These are phyloP conservation scores for Boletus barrowsii DNA, from an alignment of 768 basidiomycete genomes.

Conservation along the genomic window DNA sequence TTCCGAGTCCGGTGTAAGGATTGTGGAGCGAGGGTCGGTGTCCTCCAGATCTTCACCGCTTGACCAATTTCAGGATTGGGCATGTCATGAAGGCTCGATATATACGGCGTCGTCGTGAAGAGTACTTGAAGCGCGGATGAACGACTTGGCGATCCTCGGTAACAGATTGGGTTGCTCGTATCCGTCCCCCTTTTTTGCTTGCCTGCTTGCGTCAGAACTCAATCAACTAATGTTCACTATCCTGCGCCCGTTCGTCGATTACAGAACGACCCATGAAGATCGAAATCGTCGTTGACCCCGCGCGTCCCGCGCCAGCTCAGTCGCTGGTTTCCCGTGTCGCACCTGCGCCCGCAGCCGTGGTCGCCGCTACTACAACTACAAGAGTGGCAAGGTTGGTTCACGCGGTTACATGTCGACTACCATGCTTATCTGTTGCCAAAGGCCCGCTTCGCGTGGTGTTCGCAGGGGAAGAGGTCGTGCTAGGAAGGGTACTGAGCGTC, in stretches of 20 bases:
- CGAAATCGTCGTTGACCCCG: slow-evolving; percentile 91
- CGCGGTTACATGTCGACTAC: not conserved
- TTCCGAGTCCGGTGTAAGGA: slow-evolving; percentile 31
- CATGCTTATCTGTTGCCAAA: slow-evolving; percentile 13
- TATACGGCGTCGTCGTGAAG: slow-evolving; percentile 18
- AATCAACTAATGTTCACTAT: slow-evolving; percentile 36
- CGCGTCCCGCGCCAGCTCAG: slow-evolving; percentile 54
- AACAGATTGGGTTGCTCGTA: slow-evolving; percentile 32
- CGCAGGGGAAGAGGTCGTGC: slow-evolving; percentile 45
- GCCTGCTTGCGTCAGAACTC: slow-evolving; percentile 35
- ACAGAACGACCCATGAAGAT: slow-evolving; percentile 98
- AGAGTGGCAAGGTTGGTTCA: slow-evolving; percentile 36
- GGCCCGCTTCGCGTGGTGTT: slow-evolving; percentile 39
- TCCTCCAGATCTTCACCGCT: slow-evolving; percentile 33
- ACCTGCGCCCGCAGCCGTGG: slow-evolving; percentile 48
- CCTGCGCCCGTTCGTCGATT: slow-evolving; percentile 33
- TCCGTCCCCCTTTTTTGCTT: slow-evolving; percentile 44
- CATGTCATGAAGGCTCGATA: slow-evolving; percentile 27
- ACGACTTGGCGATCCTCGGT: slow-evolving; percentile 25
- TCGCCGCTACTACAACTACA: slow-evolving; percentile 15
- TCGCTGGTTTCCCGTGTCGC: slow-evolving; percentile 84
- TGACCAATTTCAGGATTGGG: slow-evolving; percentile 34
- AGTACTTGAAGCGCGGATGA: slow-evolving; percentile 24
- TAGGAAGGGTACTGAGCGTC: slow-evolving; percentile 53
- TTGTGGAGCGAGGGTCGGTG: slow-evolving; percentile 27